Conservation (phyloP, 768 basidiomycete species). For the Rhodosporidiobolus sp. region DNA sequence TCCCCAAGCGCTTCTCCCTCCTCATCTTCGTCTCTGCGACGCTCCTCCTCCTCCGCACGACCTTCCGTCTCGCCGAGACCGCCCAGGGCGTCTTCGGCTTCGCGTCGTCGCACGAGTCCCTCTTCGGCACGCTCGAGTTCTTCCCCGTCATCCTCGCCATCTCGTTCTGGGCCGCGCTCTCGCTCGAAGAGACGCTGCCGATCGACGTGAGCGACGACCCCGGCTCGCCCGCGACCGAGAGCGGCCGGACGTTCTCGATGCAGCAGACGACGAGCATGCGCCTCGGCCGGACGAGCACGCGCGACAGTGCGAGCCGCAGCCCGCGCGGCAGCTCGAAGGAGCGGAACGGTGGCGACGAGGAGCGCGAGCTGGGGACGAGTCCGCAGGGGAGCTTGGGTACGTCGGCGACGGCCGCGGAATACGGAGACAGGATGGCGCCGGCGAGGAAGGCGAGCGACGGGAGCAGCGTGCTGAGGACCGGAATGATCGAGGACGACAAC, state of each 20-base stretch:
- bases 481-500: background rate
- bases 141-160: slow-evolving; percentile 33
- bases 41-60: slow-evolving; percentile 47
- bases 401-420: background rate
- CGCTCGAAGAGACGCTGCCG: slow-evolving; percentile 15
- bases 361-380: slow-evolving; percentile 3
- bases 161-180: slow-evolving; percentile 12
- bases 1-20: slow-evolving; percentile 41
- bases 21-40: slow-evolving; percentile 43
- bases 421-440: background rate
- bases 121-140: slow-evolving; percentile 33
- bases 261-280: background rate
- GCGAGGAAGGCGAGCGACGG: background rate
- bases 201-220: slow-evolving; percentile 26
- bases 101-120: slow-evolving; percentile 10
- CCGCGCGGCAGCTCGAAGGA: background rate
- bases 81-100: slow-evolving; percentile 39
- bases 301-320: background rate
- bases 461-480: slow-evolving; percentile 4
- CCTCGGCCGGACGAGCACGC: background rate
- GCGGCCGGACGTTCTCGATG: background rate
- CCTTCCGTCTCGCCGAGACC: slow-evolving; percentile 49
- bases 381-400: background rate
- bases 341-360: slow-evolving; percentile 3
- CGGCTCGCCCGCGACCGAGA: background rate